phyloP scores from a whole-genome alignment of 2,329 filamentous ascomycete species.

The Cladophialophora yegresii region DNA sequence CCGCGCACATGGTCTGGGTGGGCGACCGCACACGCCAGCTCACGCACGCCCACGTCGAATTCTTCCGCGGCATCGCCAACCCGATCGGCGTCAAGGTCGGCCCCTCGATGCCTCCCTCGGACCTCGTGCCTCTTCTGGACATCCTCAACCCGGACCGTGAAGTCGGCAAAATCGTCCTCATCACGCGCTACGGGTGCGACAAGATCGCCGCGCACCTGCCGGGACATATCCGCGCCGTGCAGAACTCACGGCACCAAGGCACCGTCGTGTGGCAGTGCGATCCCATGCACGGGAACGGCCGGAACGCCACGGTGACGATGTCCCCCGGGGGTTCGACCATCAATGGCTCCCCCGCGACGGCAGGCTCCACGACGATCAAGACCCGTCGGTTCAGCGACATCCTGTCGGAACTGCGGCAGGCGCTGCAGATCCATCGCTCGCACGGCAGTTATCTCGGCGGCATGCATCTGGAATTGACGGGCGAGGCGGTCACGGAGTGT shows the following conservation, averaged over 20 bases:
- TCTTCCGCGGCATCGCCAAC: conserved; percentile 94
- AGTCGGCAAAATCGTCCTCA: conserved; percentile 90
- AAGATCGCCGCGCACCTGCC: conserved; percentile 77
- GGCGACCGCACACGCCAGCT: conserved; percentile 94
- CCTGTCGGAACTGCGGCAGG: conserved; percentile 79
- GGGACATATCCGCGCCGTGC: conserved; percentile 83
- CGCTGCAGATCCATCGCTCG: conserved; percentile 79
- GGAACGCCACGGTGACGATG: conserved; percentile 42
- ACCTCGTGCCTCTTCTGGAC: conserved; percentile 77
- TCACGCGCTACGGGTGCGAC: conserved; percentile 85
- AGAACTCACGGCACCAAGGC: conserved; percentile 65
- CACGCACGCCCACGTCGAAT: conserved; percentile 92
- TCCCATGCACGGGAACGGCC: conserved; percentile 89
- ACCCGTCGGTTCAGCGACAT: conserved; percentile 90
- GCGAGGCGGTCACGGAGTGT: conserved; percentile 95
- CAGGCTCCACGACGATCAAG: conserved; percentile 72
- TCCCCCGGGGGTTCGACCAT: conserved; percentile 45
- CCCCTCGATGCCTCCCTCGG: conserved; percentile 73
- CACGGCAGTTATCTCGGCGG: conserved; percentile 86
- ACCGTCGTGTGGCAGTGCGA: conserved; percentile 95
- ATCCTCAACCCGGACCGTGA: conserved; percentile 81
- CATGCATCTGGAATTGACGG: conserved; percentile 91
- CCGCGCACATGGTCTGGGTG: conserved; percentile 97
- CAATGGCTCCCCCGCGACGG: background rate
- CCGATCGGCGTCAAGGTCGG: conserved; percentile 96